Percentiles rank a stretch among this genome's conserved stretches.
Evolutionary conservation across 2,329 filamentous ascomycete species (phyloP).

Genomic region (Trichocomaceae sp.): DNA sequence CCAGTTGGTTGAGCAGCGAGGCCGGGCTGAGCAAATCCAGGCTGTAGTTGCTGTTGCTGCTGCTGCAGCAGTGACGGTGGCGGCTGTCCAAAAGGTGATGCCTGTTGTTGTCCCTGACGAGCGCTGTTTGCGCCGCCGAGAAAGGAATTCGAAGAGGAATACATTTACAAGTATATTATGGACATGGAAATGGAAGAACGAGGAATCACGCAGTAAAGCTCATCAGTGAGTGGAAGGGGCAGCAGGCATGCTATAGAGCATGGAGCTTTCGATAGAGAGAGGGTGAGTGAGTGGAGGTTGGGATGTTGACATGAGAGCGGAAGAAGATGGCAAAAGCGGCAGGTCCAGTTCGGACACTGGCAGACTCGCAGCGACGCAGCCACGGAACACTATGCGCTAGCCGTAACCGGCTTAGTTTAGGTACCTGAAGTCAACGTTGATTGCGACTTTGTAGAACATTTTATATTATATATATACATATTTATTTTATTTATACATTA

Average conservation of each 20-base stretch:
- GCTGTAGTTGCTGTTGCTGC: conserved; percentile 39
- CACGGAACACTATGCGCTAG: conserved; percentile 4
- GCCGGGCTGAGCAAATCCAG: conserved; percentile 37
- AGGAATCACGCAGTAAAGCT: neutral
- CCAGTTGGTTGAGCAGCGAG: conserved; percentile 51
- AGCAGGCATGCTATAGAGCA: conserved; percentile 8
- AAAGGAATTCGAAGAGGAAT: conserved; percentile 80
- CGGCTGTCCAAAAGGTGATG: conserved; percentile 43
- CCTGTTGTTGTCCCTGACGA: conserved; percentile 55
- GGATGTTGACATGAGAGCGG: neutral
- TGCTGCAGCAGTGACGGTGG: too few relatives aligned
- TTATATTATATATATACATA: too few relatives aligned
- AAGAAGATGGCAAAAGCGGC: neutral
- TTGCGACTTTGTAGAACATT: too few relatives aligned
- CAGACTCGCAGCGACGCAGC: neutral
- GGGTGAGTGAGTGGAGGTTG: neutral
- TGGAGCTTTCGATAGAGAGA: neutral
- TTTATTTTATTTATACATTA: too few relatives aligned
- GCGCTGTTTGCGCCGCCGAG: conserved; percentile 71
- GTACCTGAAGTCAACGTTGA: too few relatives aligned
- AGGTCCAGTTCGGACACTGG: too few relatives aligned
- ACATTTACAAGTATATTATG: conserved; percentile 55
- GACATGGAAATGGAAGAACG: conserved; percentile 7
- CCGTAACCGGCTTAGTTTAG: conserved; percentile 4
- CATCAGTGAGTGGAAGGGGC: neutral